phyloP scores from a whole-genome alignment of 805 yeast genomes.

The Saturnispora sanitii region DNA sequence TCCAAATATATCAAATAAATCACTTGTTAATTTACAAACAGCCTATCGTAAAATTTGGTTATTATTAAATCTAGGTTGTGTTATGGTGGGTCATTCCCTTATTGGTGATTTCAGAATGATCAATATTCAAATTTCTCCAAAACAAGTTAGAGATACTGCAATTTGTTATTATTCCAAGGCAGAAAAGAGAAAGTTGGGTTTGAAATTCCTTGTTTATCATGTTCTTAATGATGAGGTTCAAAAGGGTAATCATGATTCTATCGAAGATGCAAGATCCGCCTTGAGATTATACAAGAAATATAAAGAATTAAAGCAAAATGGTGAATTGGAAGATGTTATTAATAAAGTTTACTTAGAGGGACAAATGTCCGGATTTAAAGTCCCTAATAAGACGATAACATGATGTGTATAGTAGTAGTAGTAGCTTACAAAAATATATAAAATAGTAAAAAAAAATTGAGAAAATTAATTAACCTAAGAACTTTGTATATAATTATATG shows the following conservation, averaged over 20 bases:
- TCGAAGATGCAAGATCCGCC: conserved; percentile 91
- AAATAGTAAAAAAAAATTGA: too few relatives aligned
- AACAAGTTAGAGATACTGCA: conserved; percentile 85
- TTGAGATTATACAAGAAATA: conserved; percentile 66
- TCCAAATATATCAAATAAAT: conserved; percentile 50
- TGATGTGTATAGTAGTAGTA: too few relatives aligned
- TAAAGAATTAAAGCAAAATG: conserved; percentile 46
- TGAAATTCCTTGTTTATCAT: conserved; percentile 78
- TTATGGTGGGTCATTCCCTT: conserved; percentile 92
- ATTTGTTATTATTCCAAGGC: conserved; percentile 67
- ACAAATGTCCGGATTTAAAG: conserved; percentile 41
- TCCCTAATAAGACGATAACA: too few relatives aligned
- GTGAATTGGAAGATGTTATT: conserved; percentile 52
- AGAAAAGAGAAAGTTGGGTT: conserved; percentile 66
- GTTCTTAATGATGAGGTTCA: conserved; percentile 71
- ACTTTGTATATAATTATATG: too few relatives aligned
- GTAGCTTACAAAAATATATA: too few relatives aligned
- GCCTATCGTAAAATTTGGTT: conserved; percentile 89
- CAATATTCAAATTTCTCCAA: conserved; percentile 76
- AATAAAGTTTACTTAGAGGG: conserved; percentile 67
- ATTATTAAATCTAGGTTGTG: conserved; percentile 75
- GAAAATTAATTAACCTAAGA: too few relatives aligned
- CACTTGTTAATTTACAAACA: conserved; percentile 69
- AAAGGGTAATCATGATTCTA: conserved; percentile 90
- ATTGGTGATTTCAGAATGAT: conserved; percentile 87